Evolutionary conservation across 495 filamentous ascomycete species (phyloP), one percentile per base, ranked within the genome.

Genomic region (Trichocladium antarcticum): DNA sequence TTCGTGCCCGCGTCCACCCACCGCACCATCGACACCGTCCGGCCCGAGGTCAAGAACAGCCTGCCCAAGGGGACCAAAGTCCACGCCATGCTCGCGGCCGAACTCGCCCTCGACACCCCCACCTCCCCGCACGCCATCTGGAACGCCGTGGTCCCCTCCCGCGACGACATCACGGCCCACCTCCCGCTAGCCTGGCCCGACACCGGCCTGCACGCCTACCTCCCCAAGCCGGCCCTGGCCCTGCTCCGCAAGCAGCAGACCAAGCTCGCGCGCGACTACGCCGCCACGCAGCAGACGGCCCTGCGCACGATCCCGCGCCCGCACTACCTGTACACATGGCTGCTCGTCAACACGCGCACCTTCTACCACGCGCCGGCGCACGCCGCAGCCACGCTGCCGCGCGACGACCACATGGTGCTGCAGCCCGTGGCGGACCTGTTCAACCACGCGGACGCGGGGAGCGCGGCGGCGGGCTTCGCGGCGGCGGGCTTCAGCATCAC

Each of bases 391-490:
- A 40, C 15, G n/a, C 74, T 78, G 0, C 58, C 70, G 21, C 68
- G 64, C 1, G 83, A 85, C 57, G 83, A 92, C 62, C 76, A 79
- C 41, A 85, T 93, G 80, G 84, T 79, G 1, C 65, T 95, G 53
- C 77, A 84, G 64, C 89, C 89, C 1, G 87, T 93, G 50, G 80
- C 87, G 3, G 89, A 95, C 67, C 82, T 89, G 49, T 87, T 94
- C 66, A 95, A 95, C 60, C 89, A 61, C 42, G 68, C 72, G 31
- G 31, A 32, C 31, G 31, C 5, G 5, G 31, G 1, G 78, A 83
- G 55, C 63, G 64, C 2, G 79, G 74, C 10, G 89, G 85, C 50
- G 69, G 63, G 68, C 9, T 82, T 82, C 48, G 68, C 78, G 40
- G 50, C 66, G 1, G 62, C 67, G 10, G 74, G 78, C 20, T 94